Evolutionary conservation across 768 basidiomycete genomes (phyloP), one percentile per base, ranked within the genome.

Genomic region (Rhizopogon vulgaris): DNA sequence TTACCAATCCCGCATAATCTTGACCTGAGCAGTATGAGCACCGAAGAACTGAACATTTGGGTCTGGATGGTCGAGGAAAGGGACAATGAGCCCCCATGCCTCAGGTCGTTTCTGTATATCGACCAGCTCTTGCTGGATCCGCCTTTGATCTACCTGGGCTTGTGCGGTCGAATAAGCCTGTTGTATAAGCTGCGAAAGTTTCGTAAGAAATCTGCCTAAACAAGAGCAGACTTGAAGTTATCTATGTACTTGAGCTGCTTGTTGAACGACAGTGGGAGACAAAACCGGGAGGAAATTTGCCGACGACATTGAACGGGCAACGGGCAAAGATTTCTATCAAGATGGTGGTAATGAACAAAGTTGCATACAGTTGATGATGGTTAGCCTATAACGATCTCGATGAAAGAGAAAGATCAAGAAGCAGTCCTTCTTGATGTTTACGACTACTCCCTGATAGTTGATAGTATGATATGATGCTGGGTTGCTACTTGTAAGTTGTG

Each of bases 81-180:
- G 22, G 3, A 22, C 22, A 22, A 92, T 82, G 42, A 94, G 71
- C 8, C 88, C 90, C 91, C 90, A 94, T 3, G 88, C 88, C 59
- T 88, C 87, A 50, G 78, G 82, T 48, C 76, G 71, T 59, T 84
- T 87, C 66, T 90, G 87, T 10, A 89, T 78, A 54, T 87, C 84
- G 56, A 85, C 86, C 4, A 89, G 77, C 53, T 88, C 84, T 49
- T 80, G 80, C 60, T 90, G 87, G 6, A 84, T 70, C 18, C 76
- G 74, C 28, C 81, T 80, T 50, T 87, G 77, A 32, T 78, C 76
- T 1, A 79, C 68, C 6, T 66, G 62, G 38, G 70, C 65, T 17
- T 75, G 71, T 15, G 72, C 63, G 9, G 82, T 79, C 22, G 79
- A 71, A 56, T 87, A 86, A 8, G 83, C 83, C 61, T 81, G 79